Conservation (phyloP, 2,329 filamentous ascomycete species). For the Geosmithia morbida region DNA sequence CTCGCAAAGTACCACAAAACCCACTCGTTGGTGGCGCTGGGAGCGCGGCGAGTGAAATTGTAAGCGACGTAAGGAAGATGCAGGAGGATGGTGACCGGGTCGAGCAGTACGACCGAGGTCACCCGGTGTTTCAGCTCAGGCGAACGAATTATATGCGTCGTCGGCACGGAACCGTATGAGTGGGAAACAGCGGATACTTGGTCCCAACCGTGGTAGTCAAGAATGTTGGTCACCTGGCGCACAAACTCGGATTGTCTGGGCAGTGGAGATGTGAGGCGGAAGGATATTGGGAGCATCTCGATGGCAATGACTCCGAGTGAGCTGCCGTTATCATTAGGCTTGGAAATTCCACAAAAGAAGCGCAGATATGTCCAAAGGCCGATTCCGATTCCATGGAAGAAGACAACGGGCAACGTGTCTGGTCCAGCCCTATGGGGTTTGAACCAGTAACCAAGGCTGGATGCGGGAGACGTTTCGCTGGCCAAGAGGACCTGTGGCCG, state of each 20-base stretch:
- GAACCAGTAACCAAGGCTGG: conserved; percentile 48
- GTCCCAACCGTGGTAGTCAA: conserved; percentile 41
- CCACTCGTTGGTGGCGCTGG: conserved; percentile 49
- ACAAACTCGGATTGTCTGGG: conserved; percentile 37
- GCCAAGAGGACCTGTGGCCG: conserved; percentile 35
- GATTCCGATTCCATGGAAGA: conserved; percentile 58
- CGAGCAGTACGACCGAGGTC: conserved; percentile 29
- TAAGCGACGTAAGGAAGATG: conserved; percentile 58
- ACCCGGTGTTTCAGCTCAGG: conserved; percentile 33
- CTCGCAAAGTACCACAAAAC: conserved; percentile 58
- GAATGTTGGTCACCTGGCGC: conserved; percentile 37
- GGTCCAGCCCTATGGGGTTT: conserved; percentile 39
- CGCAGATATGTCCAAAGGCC: conserved; percentile 48
- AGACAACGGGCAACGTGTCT: conserved; percentile 42
- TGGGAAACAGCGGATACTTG: conserved; percentile 47
- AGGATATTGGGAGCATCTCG: conserved; percentile 52
- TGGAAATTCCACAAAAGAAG: conserved; percentile 37
- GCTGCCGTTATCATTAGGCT: conserved; percentile 17
- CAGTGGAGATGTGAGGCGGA: conserved; percentile 41
- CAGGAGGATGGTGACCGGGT: conserved; percentile 53
- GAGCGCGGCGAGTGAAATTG: conserved; percentile 48
- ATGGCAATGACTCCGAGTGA: conserved; percentile 46
- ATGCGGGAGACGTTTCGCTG: conserved; percentile 28
- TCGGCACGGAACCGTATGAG: conserved; percentile 49
- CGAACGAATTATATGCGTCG: conserved; percentile 44